These are phyloP conservation scores for Diaporthe helianthi DNA, from an alignment of 2,329 filamentous ascomycete genomes.

Conservation along the genomic window DNA sequence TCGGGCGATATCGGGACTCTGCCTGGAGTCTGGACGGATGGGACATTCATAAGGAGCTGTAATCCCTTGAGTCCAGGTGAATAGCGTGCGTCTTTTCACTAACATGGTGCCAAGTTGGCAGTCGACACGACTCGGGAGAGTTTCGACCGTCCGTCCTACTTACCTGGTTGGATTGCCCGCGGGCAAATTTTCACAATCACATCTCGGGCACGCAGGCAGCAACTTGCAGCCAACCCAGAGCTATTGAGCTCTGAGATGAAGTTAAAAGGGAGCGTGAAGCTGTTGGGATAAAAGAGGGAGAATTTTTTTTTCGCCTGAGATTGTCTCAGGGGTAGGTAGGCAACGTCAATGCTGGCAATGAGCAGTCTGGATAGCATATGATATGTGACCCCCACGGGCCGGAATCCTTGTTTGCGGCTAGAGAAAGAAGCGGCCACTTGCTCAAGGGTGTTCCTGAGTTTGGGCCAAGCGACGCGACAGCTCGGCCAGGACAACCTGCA, in stretches of 20 bases:
- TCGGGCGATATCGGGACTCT: conserved; percentile 36
- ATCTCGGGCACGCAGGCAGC: background rate
- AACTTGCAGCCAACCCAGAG: background rate
- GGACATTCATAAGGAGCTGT: conserved; percentile 25
- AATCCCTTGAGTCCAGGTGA: conserved; percentile 1
- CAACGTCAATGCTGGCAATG: conserved; percentile 6
- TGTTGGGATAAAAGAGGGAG: background rate
- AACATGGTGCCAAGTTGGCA: conserved; percentile 16
- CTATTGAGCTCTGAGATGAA: background rate
- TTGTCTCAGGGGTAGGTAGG: background rate
- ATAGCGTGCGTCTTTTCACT: background rate
- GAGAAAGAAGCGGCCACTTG: conserved; percentile 30
- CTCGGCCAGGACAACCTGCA: background rate
- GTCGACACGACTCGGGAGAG: conserved; percentile 27
- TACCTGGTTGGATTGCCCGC: conserved; percentile 3
- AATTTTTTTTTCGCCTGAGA: background rate
- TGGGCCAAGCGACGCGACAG: conserved; percentile 6
- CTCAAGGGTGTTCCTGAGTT: conserved; percentile 25
- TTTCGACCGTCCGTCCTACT: background rate
- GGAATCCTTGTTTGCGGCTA: conserved; percentile 31
- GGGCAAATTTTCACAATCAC: background rate
- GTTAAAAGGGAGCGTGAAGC: background rate
- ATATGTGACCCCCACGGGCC: conserved; percentile 34
- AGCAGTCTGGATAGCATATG: conserved; percentile 13
- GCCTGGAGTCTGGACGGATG: background rate